A percentile compares a stretch with the other conserved stretches of the same genome.
Evolutionary conservation across 306 rosid species (phyloP).

Genomic region (Vachellia pachyceras): DNA sequence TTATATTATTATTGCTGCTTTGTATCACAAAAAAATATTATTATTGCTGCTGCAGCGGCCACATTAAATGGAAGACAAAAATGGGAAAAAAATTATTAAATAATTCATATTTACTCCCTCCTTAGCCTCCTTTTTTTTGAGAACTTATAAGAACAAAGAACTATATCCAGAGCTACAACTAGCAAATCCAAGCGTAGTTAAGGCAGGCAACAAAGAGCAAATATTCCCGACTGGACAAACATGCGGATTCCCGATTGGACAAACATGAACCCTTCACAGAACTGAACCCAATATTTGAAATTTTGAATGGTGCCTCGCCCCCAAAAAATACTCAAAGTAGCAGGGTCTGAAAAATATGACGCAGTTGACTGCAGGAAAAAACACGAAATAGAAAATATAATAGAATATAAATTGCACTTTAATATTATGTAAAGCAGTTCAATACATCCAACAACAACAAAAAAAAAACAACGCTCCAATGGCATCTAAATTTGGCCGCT

Average conservation of each 20-base stretch:
- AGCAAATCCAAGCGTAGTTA: no score
- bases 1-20: no score
- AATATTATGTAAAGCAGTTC: slow-evolving; percentile 33
- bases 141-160: no score
- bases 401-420: slow-evolving; percentile 3
- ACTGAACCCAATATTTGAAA: neutral
- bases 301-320: slow-evolving; percentile 7
- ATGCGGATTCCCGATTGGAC: neutral
- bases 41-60: no score
- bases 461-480: slow-evolving; percentile 25
- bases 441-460: slow-evolving; percentile 42
- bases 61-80: no score
- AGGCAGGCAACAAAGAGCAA: neutral
- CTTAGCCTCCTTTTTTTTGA: no score
- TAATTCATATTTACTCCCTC: no score
- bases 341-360: neutral
- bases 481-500: slow-evolving; percentile 44
- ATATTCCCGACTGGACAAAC: slow-evolving; percentile 2
- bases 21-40: no score
- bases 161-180: no score
- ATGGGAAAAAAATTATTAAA: no score
- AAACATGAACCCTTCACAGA: slow-evolving; percentile 16
- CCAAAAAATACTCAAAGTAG: neutral
- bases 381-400: neutral
- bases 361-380: neutral